A percentile compares a stretch with the other conserved stretches of the same genome.
Conservation (phyloP, 78 protist species). For the Dictyostelium capitatum region DNA sequence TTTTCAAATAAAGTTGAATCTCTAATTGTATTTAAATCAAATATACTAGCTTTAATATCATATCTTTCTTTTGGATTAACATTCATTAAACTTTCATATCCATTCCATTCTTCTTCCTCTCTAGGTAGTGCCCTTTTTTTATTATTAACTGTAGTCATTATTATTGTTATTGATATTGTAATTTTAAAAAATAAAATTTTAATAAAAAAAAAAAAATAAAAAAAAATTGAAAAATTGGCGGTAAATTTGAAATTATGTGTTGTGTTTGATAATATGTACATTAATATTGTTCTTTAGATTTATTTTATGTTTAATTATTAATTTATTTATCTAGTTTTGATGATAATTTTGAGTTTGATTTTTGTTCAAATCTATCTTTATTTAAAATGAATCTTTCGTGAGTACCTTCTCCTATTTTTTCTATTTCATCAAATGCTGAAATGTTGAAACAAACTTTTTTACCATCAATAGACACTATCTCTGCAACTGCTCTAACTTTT, state of each 20-base stretch:
- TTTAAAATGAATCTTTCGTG: slow-evolving; percentile 45
- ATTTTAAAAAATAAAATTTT: neutral
- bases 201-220: neutral
- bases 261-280: too few relatives aligned
- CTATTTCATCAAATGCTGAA: slow-evolving; percentile 35
- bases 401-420: slow-evolving; percentile 69
- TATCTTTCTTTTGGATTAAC: slow-evolving; percentile 16
- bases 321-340: neutral
- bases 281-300: neutral
- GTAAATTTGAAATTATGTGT: too few relatives aligned
- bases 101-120: slow-evolving; percentile 63
- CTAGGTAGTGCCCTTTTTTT: neutral
- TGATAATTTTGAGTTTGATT: slow-evolving; percentile 22
- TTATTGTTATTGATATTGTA: neutral
- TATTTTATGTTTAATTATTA: neutral
- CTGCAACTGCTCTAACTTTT: slow-evolving; percentile 32
- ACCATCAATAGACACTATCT: neutral
- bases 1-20: slow-evolving; percentile 53
- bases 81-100: slow-evolving; percentile 66
- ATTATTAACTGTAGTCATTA: too few relatives aligned
- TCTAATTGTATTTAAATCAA: slow-evolving; percentile 49
- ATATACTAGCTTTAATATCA: slow-evolving; percentile 63
- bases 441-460: slow-evolving; percentile 25
- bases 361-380: slow-evolving; percentile 50
- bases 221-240: neutral